These are phyloP conservation scores for Cyclanthera cordifolia DNA, from an alignment of 306 rosid genomes.

Conservation along the genomic window DNA sequence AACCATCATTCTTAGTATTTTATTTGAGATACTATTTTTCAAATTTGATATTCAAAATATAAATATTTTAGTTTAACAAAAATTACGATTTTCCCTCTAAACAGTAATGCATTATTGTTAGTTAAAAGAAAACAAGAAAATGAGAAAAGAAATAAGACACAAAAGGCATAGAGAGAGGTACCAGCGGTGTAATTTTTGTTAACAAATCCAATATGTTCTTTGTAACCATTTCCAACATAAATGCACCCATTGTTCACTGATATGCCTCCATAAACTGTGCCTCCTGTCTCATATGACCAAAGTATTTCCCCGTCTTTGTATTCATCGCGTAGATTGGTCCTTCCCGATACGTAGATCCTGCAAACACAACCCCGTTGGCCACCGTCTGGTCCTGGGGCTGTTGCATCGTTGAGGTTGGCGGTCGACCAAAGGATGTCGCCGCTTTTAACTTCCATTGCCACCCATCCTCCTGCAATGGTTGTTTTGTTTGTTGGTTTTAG, in stretches of 20 bases:
- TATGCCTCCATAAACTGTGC: constrained; percentile 40
- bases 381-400: constrained; percentile 29
- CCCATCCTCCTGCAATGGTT: constrained; percentile 49
- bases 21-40: too few species aligned
- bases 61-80: too few species aligned
- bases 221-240: constrained; percentile 49
- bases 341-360: constrained; percentile 23
- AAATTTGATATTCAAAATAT: too few species aligned
- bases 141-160: neutral
- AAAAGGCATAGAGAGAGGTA: constrained; percentile 41
- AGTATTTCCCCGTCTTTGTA: constrained; percentile 30
- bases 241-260: constrained; percentile 45
- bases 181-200: neutral
- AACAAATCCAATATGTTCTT: constrained; percentile 18
- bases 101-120: too few species aligned
- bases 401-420: constrained; percentile 20
- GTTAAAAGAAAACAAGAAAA: too few species aligned
- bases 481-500: constrained; percentile 29
- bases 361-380: constrained; percentile 47
- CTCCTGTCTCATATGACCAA: constrained; percentile 35
- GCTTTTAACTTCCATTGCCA: constrained; percentile 32
- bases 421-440: constrained; percentile 46
- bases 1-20: too few species aligned
- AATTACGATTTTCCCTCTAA: too few species aligned
- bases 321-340: constrained; percentile 37